These are phyloP conservation scores for Lignosus rhinocerotis DNA, from an alignment of 1,284 basidiomycete species.

Conservation along the genomic window DNA sequence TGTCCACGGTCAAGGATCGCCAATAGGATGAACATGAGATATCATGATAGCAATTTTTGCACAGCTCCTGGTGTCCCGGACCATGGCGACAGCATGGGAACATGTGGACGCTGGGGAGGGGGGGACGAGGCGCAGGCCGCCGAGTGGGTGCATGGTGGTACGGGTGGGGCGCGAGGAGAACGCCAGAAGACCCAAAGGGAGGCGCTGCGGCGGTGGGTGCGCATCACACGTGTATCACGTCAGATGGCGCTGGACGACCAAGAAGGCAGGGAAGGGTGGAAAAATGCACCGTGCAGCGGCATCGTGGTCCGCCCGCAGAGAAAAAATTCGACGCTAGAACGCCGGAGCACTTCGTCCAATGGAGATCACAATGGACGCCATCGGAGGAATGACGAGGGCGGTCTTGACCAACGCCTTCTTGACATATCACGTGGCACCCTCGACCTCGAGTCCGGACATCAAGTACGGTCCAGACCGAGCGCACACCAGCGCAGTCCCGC, in stretches of 20 bases:
- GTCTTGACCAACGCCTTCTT: background rate
- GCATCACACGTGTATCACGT: constrained; percentile 31
- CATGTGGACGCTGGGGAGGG: background rate
- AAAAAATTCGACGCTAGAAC: background rate
- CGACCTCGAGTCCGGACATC: no score
- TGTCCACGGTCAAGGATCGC: background rate
- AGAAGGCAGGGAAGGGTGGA: background rate
- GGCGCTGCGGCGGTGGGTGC: constrained; percentile 30
- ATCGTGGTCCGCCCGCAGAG: background rate
- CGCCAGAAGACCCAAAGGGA: background rate
- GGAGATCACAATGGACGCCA: background rate
- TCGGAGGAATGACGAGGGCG: background rate
- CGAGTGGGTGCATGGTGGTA: background rate
- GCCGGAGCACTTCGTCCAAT: background rate
- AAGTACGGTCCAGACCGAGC: background rate
- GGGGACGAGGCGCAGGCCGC: background rate
- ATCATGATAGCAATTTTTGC: background rate
- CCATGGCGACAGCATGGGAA: background rate
- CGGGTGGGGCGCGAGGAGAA: background rate
- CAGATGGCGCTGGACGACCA: background rate
- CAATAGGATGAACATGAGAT: background rate
- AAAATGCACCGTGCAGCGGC: background rate
- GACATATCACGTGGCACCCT: background rate
- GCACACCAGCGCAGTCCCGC: background rate
- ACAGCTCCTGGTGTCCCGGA: background rate